phyloP scores from a whole-genome alignment of 768 basidiomycete genomes.

The Kwoniella dejecticola region DNA sequence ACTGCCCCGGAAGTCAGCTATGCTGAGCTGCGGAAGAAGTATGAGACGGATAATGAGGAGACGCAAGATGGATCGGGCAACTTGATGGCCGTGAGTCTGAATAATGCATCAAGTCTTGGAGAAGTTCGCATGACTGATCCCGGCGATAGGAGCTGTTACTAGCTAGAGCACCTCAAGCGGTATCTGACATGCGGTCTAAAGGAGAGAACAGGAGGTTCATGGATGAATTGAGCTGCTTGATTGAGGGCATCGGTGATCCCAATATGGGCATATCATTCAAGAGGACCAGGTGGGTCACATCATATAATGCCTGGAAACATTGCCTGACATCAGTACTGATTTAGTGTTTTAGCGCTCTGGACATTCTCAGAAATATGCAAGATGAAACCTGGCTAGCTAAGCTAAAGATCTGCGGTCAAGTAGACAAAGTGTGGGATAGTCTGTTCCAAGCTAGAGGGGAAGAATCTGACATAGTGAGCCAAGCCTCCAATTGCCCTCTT shows the following conservation, averaged over 20 bases:
- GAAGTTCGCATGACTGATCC: not conserved
- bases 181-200: slow-evolving; percentile 50
- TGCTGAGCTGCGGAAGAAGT: slow-evolving; percentile 46
- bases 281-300: slow-evolving; percentile 34
- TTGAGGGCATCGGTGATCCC: slow-evolving; percentile 40
- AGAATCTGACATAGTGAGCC: slow-evolving; percentile 40
- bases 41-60: slow-evolving; percentile 42
- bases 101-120: not conserved
- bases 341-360: slow-evolving; percentile 22
- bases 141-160: slow-evolving; percentile 16
- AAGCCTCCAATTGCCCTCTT: not conserved
- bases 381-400: slow-evolving; percentile 42
- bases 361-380: slow-evolving; percentile 40
- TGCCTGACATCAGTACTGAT: slow-evolving; percentile 10
- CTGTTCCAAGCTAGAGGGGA: slow-evolving; percentile 28
- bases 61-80: slow-evolving; percentile 23
- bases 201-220: slow-evolving; percentile 52
- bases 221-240: slow-evolving; percentile 49
- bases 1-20: slow-evolving; percentile 36
- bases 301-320: slow-evolving; percentile 9
- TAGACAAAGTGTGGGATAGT: slow-evolving; percentile 43
- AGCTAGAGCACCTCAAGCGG: slow-evolving; percentile 35
- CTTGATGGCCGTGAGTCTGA: slow-evolving; percentile 23
- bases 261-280: slow-evolving; percentile 21
- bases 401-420: slow-evolving; percentile 48